phyloP scores from a whole-genome alignment of 2,329 filamentous ascomycete species.

The Rachicladosporium sp. region DNA sequence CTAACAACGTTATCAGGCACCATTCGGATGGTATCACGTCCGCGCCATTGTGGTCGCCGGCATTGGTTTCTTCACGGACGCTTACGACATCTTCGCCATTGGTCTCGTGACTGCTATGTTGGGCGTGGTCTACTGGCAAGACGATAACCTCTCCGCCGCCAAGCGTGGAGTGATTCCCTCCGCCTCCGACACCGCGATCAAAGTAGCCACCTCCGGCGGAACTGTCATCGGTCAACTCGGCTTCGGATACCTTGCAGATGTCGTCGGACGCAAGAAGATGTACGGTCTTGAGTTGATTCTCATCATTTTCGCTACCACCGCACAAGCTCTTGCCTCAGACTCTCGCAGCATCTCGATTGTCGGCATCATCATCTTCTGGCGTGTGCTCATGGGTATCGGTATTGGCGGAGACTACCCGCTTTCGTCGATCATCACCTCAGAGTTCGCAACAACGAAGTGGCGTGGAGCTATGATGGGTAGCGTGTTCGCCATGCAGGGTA shows the following conservation, averaged over 20 bases:
- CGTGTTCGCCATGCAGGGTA: slow-evolving; percentile 78
- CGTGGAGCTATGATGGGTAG: slow-evolving; percentile 77
- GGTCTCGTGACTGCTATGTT: slow-evolving; percentile 63
- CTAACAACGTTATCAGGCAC: slow-evolving; percentile 31
- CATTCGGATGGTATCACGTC: slow-evolving; percentile 76
- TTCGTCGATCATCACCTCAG: slow-evolving; percentile 72
- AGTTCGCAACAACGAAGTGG: slow-evolving; percentile 79
- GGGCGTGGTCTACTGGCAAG: slow-evolving; percentile 62
- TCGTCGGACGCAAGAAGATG: slow-evolving; percentile 69
- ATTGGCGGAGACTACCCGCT: slow-evolving; percentile 57
- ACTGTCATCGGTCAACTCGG: slow-evolving; percentile 72
- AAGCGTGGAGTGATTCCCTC: slow-evolving; percentile 31
- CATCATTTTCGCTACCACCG: slow-evolving; percentile 67
- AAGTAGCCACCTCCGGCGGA: slow-evolving; percentile 70
- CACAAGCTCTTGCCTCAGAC: slow-evolving; percentile 53
- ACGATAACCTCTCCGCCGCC: slow-evolving; percentile 10
- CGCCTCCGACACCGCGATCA: slow-evolving; percentile 66
- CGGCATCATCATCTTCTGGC: slow-evolving; percentile 66
- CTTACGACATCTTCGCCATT: slow-evolving; percentile 66
- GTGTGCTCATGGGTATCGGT: slow-evolving; percentile 58
- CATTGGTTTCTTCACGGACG: slow-evolving; percentile 81
- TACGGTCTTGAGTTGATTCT: slow-evolving; percentile 72
- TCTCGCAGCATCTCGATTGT: slow-evolving; percentile 51
- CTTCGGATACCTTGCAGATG: slow-evolving; percentile 68
- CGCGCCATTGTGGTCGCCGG: slow-evolving; percentile 66